Evolutionary conservation across 306 rosid species (phyloP), one percentile per base, ranked within the genome.

Genomic region (Geum urbanum): DNA sequence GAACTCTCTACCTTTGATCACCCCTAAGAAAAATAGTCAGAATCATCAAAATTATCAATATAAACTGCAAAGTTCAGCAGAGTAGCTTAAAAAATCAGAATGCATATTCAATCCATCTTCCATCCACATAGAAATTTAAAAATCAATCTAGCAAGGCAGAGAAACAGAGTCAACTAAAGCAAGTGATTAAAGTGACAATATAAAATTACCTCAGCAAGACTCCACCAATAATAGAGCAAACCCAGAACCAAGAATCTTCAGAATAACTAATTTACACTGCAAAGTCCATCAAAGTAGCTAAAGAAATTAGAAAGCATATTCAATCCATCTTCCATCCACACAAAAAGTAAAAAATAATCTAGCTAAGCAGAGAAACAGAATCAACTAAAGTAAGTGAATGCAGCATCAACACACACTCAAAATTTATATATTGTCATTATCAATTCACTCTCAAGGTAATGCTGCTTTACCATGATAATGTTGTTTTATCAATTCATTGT

Each of bases 31-130:
- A n/a, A n/a, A n/a, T n/a, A n/a, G n/a, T n/a, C 55, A 51, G 61
- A 55, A 48, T 14, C 39, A 54, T n/a, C 18, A 80, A 72, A 64
- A 53, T 6, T 79, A 70, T 63, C 47, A 63, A 72, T 59, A 45
- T 32, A 56, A 56, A 51, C 62, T 63, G 76, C 51, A 43, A 79
- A 77, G 79, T 60, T 27, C 63, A 79, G 73, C 68, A 69, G 72
- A 72, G 56, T 44, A 68, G 32, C 74, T 52, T 19, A 39, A 32
- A 61, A 49, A 45, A 46, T 60, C 74, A 72, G 72, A 72, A 74
- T 81, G 81, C 79, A 58, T 43, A 45, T 65, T 13, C 68, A 77
- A 58, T 46, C 44, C 70, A 78, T 54, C 61, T 71, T 69, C 63
- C 72, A 39, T 39, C 67, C 66, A 72, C 43, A 66, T 6, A 12